Evolutionary conservation across 2,329 filamentous ascomycete species (phyloP).

Genomic region (Exophiala sideris): DNA sequence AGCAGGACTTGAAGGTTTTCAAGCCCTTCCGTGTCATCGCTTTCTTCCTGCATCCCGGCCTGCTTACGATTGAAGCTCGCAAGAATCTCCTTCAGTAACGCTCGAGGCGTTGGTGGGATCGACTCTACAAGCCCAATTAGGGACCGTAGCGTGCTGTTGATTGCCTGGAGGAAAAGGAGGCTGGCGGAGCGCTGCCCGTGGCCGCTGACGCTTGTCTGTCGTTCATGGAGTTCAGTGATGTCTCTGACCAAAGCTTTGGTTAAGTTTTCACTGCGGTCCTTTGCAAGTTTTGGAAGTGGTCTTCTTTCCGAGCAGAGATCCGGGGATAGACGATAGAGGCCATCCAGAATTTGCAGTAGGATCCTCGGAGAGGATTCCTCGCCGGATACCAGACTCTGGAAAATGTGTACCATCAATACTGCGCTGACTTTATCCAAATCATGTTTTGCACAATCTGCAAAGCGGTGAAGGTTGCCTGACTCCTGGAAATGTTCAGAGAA

Average conservation of each 20-base stretch:
- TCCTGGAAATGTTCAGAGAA: constrained; percentile 60
- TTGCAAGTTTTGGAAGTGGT: constrained; percentile 20
- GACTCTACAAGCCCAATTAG: constrained; percentile 16
- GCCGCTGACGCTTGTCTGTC: background rate
- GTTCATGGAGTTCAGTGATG: constrained; percentile 18
- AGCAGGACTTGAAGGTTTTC: constrained; percentile 14
- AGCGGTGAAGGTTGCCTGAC: constrained; percentile 65
- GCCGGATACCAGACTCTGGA: constrained; percentile 14
- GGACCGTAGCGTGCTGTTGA: constrained; percentile 25
- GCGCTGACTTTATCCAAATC: constrained; percentile 51
- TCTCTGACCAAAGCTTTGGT: constrained; percentile 23
- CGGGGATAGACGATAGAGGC: constrained; percentile 16
- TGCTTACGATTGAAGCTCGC: constrained; percentile 3
- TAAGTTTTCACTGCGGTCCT: constrained; percentile 26
- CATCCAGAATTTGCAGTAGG: constrained; percentile 12
- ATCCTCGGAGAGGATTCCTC: constrained; percentile 15
- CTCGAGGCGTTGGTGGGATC: constrained; percentile 7
- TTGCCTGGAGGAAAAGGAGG: constrained; percentile 9
- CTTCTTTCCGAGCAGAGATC: constrained; percentile 12
- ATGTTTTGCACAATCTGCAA: constrained; percentile 61
- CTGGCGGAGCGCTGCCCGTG: constrained; percentile 2
- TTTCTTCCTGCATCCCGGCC: background rate
- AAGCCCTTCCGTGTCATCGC: background rate
- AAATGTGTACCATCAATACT: constrained; percentile 19
- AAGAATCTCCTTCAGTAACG: constrained; percentile 11